phyloP scores from a whole-genome alignment of 306 rosid genomes.

The Cicer yamashitae region DNA sequence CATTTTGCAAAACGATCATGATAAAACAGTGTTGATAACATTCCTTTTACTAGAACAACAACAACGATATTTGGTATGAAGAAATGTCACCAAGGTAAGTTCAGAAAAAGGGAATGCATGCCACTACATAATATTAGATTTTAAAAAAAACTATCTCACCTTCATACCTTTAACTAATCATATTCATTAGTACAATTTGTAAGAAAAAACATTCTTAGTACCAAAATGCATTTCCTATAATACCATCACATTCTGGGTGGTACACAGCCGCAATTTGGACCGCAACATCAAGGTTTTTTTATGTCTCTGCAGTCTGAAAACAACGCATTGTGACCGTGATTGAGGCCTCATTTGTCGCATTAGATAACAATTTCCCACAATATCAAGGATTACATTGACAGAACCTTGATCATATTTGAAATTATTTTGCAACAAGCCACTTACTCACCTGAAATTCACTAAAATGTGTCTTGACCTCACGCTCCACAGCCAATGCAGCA shows the following conservation, averaged over 20 bases:
- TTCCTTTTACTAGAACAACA: background rate
- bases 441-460: constrained; percentile 76
- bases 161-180: background rate
- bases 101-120: background rate
- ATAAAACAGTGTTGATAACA: background rate
- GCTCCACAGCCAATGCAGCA: constrained; percentile 74
- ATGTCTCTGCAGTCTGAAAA: too few relatives aligned
- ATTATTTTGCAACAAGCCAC: background rate
- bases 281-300: too few relatives aligned
- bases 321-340: too few relatives aligned
- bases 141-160: background rate
- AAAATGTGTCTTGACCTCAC: constrained; percentile 76
- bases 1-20: background rate
- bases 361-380: too few relatives aligned
- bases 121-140: background rate
- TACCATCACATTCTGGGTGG: too few relatives aligned
- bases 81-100: background rate
- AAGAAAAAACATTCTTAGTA: background rate
- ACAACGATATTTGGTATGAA: background rate
- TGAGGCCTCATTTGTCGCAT: too few relatives aligned
- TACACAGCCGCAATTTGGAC: background rate
- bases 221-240: background rate
- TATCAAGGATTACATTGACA: too few relatives aligned
- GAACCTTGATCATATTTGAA: background rate
- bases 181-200: background rate